Evolutionary conservation across 75 land plant genomes (phyloP), one percentile per base, ranked within the genome.

Genomic region (Azolla pinnata): DNA sequence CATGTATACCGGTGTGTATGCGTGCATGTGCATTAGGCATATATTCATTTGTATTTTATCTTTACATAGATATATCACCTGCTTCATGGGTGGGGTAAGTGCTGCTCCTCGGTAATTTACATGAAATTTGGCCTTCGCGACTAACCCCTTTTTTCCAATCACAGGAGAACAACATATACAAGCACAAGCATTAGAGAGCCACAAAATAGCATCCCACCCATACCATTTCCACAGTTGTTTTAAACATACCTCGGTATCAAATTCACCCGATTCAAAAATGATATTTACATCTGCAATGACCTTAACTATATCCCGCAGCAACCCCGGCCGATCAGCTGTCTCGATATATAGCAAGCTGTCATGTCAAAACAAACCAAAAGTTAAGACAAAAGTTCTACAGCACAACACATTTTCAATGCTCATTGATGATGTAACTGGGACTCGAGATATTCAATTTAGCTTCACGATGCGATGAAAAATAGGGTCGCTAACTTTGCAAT

Each of bases 71-170:
- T 9, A 12, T 19, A 38, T 53, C 74, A 90, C 99, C 88, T 75
- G 81, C 46, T 83, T 79, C 63, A 86, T 59, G 14, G 88, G 67
- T 47, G 48, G 71, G 62, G 59, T 82, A 33, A 90, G 30, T 33
- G 86, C 78, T 33, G 75, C 72, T 16, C 86, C 97, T 44, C 77
- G 65, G 60, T 95, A 95, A 73, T 80, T 90, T 44, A 95, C 97
- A 76, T 86, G 79, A 57, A 95, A 95, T 59, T 84, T 95, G 44
- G 85, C 88, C 79, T 95, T 95, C 23, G 99, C 99, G 42, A 90
- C 75, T 58, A 95, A 54, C 3, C 97, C 99, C 97, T 93, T 53
- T n/a, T n/a, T n/a, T n/a, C n/a, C n/a, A n/a, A n/a, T n/a, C n/a
- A n/a, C n/a, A n/a, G 29, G 23, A 4, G 16, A 24, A 16, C 17